Conservation (phyloP, 202 grass and related monocot species). For the Zoysia matrella region DNA sequence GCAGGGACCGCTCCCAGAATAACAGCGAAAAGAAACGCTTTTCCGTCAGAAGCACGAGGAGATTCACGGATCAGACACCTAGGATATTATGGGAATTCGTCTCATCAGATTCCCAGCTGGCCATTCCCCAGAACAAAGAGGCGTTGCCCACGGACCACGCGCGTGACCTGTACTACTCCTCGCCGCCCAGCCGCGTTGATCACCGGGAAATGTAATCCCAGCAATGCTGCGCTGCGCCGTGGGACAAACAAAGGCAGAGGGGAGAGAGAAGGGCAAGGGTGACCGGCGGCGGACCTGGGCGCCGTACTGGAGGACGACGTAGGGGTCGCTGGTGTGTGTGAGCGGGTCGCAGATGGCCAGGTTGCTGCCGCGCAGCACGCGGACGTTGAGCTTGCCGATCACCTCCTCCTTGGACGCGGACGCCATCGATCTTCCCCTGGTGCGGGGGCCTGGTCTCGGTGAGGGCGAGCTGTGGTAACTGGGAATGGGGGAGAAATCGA, state of each 20-base stretch:
- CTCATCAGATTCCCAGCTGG: neutral
- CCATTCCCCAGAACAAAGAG: too few species aligned
- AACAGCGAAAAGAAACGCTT: too few species aligned
- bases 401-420: conserved; percentile 46
- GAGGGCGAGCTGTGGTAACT: neutral
- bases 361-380: conserved; percentile 58
- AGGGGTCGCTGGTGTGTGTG: conserved; percentile 75
- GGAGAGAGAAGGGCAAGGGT: neutral
- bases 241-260: too few species aligned
- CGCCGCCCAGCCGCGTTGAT: too few species aligned
- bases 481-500: too few species aligned
- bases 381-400: conserved; percentile 61
- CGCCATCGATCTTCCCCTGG: neutral
- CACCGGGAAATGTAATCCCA: too few species aligned
- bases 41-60: neutral
- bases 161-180: too few species aligned
- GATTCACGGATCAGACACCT: neutral
- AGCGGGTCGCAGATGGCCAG: conserved; percentile 61
- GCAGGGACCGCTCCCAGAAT: too few species aligned
- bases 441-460: neutral
- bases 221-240: too few species aligned
- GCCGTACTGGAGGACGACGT: conserved; percentile 60
- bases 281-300: conserved; percentile 28
- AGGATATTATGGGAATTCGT: neutral
- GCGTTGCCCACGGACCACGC: too few species aligned